A percentile compares a stretch with the other conserved stretches of the same genome.
Conservation (phyloP, 768 basidiomycete genomes). For the Leccinum rimulosum region DNA sequence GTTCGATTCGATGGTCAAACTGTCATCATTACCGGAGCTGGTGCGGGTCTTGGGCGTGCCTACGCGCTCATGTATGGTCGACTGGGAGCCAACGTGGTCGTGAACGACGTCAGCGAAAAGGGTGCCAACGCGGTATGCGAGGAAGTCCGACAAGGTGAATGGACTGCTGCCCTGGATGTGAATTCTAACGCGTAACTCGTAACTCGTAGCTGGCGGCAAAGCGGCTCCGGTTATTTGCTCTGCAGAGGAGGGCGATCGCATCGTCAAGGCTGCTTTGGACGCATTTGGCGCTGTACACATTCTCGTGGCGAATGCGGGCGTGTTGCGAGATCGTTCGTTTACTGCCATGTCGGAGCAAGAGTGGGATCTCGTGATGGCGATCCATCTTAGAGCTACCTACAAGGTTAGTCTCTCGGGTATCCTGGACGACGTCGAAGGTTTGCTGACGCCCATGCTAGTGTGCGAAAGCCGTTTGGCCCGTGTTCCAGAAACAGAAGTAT, state of each 20-base stretch:
- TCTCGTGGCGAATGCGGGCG: conserved; percentile 90
- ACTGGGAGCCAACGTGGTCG: conserved; percentile 94
- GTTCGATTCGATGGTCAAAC: conserved; percentile 89
- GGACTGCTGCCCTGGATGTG: not conserved
- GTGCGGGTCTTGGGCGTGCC: conserved; percentile 88
- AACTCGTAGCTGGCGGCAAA: conserved; percentile 74
- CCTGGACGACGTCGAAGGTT: not conserved
- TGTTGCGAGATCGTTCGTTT: conserved; percentile 93
- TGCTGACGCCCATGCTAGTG: conserved; percentile 49
- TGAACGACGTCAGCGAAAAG: conserved; percentile 92
- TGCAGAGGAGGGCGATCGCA: conserved; percentile 86
- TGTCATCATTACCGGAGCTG: conserved; percentile 91
- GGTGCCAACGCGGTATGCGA: conserved; percentile 79
- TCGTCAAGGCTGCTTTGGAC: conserved; percentile 84
- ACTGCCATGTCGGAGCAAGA: conserved; percentile 84
- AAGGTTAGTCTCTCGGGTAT: conserved; percentile 47
- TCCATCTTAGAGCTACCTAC: conserved; percentile 90
- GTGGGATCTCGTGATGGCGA: conserved; percentile 89
- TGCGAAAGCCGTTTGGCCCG: conserved; percentile 92
- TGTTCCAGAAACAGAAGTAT: conserved; percentile 95
- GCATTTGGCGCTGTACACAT: conserved; percentile 87
- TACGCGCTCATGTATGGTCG: conserved; percentile 91
- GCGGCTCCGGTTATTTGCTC: conserved; percentile 81
- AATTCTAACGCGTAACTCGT: not conserved
- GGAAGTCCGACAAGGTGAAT: conserved; percentile 77